A percentile compares a stretch with the other conserved stretches of the same genome.
Evolutionary conservation across 2,329 filamentous ascomycete genomes (phyloP).

Genomic region (Fusarium mangiferae): DNA sequence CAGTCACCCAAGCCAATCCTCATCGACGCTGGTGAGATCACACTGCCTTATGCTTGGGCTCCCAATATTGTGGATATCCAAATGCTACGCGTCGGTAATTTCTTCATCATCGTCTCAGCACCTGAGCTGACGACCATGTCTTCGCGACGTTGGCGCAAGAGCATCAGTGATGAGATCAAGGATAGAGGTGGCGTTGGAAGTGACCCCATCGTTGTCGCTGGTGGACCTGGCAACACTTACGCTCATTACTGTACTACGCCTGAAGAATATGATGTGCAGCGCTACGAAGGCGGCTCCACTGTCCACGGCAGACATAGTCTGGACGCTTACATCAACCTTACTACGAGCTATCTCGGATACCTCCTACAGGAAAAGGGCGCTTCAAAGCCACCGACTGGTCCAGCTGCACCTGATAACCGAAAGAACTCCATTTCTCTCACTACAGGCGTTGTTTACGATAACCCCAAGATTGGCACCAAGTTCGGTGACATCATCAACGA

Average conservation of each 20-base stretch:
- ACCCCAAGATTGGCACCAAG: neutral
- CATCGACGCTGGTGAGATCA: conserved; percentile 3
- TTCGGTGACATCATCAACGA: neutral
- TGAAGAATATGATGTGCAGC: conserved; percentile 9
- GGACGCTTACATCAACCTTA: conserved; percentile 4
- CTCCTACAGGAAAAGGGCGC: neutral
- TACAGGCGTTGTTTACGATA: conserved; percentile 7
- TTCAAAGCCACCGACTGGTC: neutral
- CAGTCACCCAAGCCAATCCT: conserved; percentile 4
- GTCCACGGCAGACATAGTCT: conserved; percentile 5
- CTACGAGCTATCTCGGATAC: neutral
- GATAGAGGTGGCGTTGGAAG: neutral
- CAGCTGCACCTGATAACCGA: neutral
- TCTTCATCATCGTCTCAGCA: conserved; percentile 3
- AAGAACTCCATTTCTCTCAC: conserved; percentile 3
- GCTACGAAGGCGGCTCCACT: conserved; percentile 3
- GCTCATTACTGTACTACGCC: conserved; percentile 8
- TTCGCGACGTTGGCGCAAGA: conserved; percentile 1
- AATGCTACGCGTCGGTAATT: conserved; percentile 3
- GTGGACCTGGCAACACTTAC: neutral
- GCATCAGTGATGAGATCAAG: neutral
- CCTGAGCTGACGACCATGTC: conserved; percentile 1
- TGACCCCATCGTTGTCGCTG: conserved; percentile 7
- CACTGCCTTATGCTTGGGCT: neutral
- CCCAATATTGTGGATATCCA: conserved; percentile 10